These are phyloP conservation scores for Piper longum DNA, from an alignment of 164 flowering plant species.

Conservation along the genomic window DNA sequence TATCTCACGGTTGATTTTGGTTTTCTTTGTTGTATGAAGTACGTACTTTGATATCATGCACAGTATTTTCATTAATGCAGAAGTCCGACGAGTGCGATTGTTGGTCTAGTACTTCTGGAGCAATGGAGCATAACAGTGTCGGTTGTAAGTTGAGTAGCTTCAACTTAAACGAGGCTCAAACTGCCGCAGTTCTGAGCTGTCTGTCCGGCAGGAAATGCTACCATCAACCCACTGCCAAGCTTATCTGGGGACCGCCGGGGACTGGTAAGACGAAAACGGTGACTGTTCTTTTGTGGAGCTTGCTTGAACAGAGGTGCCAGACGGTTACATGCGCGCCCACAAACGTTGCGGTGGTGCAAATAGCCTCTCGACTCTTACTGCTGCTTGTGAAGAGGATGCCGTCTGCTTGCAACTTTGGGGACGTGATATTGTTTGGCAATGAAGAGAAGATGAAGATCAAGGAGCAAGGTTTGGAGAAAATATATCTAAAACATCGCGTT, in stretches of 20 bases:
- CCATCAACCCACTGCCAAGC: conserved; percentile 28
- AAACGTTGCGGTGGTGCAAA: conserved; percentile 49
- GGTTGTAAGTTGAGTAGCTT: neutral
- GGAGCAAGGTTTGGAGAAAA: conserved; percentile 25
- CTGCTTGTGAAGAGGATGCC: conserved; percentile 17
- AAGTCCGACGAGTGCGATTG: conserved; percentile 14
- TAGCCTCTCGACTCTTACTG: conserved; percentile 37
- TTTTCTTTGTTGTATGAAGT: neutral
- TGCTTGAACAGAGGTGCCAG: conserved; percentile 24
- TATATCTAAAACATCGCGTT: conserved; percentile 39
- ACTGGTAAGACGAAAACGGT: conserved; percentile 72
- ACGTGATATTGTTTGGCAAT: conserved; percentile 59
- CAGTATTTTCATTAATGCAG: conserved; percentile 10
- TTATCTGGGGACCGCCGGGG: conserved; percentile 83
- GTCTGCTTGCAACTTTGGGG: conserved; percentile 27
- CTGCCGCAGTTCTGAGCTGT: conserved; percentile 24
- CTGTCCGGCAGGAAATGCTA: conserved; percentile 17
- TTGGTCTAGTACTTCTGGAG: conserved; percentile 11
- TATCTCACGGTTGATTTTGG: conserved; percentile 1
- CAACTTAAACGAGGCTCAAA: conserved; percentile 45
- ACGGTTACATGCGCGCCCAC: conserved; percentile 64
- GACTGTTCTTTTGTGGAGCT: conserved; percentile 23
- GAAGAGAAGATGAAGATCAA: conserved; percentile 28
- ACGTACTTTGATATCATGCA: neutral
- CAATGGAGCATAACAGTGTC: too few relatives aligned